Conservation (phyloP, 2,329 filamentous ascomycete genomes). For the Fusarium sp. region DNA sequence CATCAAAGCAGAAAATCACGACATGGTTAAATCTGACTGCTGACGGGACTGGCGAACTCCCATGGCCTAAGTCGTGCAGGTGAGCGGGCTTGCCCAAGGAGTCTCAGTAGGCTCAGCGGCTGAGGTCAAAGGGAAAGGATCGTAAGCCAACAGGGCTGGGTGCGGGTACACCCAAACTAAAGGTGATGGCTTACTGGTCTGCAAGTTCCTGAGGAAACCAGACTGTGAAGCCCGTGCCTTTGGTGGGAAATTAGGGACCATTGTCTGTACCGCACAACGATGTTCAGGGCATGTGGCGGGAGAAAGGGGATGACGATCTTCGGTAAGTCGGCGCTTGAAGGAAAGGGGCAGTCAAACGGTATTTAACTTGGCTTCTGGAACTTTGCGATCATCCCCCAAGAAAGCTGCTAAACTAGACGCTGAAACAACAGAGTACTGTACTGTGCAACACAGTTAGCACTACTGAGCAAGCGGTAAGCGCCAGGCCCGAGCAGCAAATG, state of each 20-base stretch:
- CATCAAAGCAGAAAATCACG: slow-evolving; percentile 14
- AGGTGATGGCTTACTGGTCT: slow-evolving; percentile 29
- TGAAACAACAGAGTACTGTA: slow-evolving; percentile 24
- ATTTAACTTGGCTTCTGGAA: slow-evolving; percentile 36
- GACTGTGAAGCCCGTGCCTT: slow-evolving; percentile 29
- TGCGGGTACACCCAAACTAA: slow-evolving; percentile 34
- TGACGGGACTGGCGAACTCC: slow-evolving; percentile 13
- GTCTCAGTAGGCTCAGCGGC: slow-evolving; percentile 40
- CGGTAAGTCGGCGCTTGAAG: slow-evolving; percentile 15
- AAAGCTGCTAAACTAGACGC: slow-evolving; percentile 15
- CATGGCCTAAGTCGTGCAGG: slow-evolving; percentile 32
- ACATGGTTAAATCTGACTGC: slow-evolving; percentile 45
- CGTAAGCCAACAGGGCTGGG: slow-evolving; percentile 45
- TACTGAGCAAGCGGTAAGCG: slow-evolving; percentile 15
- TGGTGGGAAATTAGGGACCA: slow-evolving; percentile 41
- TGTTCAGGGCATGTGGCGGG: slow-evolving; percentile 12
- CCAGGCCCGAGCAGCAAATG: slow-evolving; percentile 15
- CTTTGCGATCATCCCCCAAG: slow-evolving; percentile 1
- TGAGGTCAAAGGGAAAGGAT: slow-evolving; percentile 42
- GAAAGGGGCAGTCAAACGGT: slow-evolving; percentile 18
- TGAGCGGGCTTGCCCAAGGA: slow-evolving; percentile 40
- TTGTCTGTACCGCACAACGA: slow-evolving; percentile 28
- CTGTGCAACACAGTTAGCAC: slow-evolving; percentile 16
- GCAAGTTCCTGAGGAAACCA: slow-evolving; percentile 20
- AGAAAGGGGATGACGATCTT: slow-evolving; percentile 39